These are phyloP conservation scores for Catunica adiposa DNA, from an alignment of 2,329 filamentous ascomycete genomes.

Conservation along the genomic window DNA sequence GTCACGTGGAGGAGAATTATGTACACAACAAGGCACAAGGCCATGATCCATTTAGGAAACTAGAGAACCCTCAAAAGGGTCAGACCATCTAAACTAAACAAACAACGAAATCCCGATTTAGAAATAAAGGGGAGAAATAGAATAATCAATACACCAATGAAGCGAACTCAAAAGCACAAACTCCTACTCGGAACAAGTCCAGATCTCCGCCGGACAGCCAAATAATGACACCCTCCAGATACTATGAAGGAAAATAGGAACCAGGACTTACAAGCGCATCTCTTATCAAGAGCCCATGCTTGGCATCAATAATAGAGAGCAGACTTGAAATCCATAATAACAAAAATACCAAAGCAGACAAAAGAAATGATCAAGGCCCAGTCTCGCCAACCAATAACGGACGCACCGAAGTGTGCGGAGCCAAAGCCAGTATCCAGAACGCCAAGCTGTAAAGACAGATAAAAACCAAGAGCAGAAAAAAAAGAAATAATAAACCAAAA, in stretches of 20 bases:
- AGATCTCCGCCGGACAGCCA: not conserved
- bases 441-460: slow-evolving; percentile 2
- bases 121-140: not conserved
- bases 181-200: not conserved
- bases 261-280: not conserved
- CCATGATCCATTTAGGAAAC: not conserved
- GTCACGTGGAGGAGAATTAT: not conserved
- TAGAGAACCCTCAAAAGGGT: not conserved
- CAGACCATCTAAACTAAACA: not conserved
- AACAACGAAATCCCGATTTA: not conserved
- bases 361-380: not conserved
- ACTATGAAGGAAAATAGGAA: slow-evolving; percentile 1
- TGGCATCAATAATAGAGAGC: not conserved
- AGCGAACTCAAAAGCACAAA: slow-evolving; percentile 14
- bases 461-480: slow-evolving; percentile 15
- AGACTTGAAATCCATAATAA: not conserved
- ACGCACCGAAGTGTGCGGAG: slow-evolving; percentile 1
- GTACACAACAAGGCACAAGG: not conserved
- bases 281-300: too few species aligned
- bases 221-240: not conserved
- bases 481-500: slow-evolving; percentile 6
- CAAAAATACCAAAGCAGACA: slow-evolving; percentile 4
- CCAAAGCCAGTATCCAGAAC: not conserved
- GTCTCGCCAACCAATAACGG: slow-evolving; percentile 2
- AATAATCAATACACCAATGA: slow-evolving; percentile 19